phyloP scores from a whole-genome alignment of 2,329 filamentous ascomycete genomes.

The Pseudopyricularia javanii region DNA sequence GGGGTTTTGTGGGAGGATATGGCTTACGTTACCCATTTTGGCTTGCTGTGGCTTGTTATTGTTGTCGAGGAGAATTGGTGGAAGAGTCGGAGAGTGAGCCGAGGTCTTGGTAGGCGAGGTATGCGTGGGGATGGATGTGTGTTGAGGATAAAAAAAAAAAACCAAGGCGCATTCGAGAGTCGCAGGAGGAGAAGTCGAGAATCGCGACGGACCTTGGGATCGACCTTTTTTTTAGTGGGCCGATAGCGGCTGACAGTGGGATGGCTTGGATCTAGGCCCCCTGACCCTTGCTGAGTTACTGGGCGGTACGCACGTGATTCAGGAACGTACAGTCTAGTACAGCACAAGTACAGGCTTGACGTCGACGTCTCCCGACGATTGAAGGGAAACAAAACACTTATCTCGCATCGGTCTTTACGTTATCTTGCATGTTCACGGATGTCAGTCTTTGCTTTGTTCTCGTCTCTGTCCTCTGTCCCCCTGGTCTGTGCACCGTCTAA shows the following conservation, averaged over 20 bases:
- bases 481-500: background rate
- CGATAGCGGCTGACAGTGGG: background rate
- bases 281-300: background rate
- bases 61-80: background rate
- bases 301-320: background rate
- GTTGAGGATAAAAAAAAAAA: background rate
- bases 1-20: background rate
- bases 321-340: too few species aligned
- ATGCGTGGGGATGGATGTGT: background rate
- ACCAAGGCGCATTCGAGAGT: too few species aligned
- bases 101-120: background rate
- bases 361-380: too few species aligned
- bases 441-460: too few species aligned
- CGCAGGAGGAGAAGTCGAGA: too few species aligned
- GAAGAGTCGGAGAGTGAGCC: too few species aligned
- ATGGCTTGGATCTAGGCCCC: background rate
- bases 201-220: background rate
- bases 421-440: background rate
- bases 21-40: slow-evolving; percentile 4
- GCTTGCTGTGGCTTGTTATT: background rate
- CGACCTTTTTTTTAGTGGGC: background rate
- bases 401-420: background rate
- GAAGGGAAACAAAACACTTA: too few species aligned
- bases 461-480: background rate
- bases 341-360: too few species aligned